phyloP scores from a whole-genome alignment of 306 rosid genomes.

The Mimosa bimucronata region DNA sequence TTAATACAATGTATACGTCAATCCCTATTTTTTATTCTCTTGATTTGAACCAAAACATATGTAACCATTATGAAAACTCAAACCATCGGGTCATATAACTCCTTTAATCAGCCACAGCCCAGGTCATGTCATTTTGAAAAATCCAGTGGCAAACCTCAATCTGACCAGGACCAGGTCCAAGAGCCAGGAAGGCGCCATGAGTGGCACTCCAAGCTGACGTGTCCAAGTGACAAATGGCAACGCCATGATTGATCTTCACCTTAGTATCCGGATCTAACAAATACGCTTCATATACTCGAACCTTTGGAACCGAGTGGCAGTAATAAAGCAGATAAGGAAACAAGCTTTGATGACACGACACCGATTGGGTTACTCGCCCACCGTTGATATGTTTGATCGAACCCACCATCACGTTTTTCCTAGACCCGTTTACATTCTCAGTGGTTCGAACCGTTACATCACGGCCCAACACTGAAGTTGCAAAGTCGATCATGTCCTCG shows the following conservation, averaged over 20 bases:
- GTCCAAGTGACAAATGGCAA: constrained; percentile 87
- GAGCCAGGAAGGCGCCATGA: constrained; percentile 77
- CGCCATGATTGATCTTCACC: constrained; percentile 69
- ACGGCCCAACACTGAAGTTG: constrained; percentile 63
- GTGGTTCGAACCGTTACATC: constrained; percentile 63
- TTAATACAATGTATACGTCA: no score
- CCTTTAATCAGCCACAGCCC: constrained; percentile 46
- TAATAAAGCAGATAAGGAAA: constrained; percentile 80
- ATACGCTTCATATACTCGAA: constrained; percentile 85
- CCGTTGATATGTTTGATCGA: constrained; percentile 61
- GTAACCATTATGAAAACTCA: neutral
- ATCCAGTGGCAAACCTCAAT: constrained; percentile 95
- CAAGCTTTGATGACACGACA: constrained; percentile 83
- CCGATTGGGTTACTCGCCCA: constrained; percentile 69
- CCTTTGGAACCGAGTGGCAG: constrained; percentile 90
- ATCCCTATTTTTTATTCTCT: neutral
- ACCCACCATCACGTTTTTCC: constrained; percentile 56
- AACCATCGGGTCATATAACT: neutral
- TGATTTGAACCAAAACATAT: neutral
- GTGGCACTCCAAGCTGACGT: constrained; percentile 81
- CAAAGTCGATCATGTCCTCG: constrained; percentile 87
- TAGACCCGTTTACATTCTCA: constrained; percentile 57
- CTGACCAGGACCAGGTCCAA: constrained; percentile 71
- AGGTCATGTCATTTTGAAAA: constrained; percentile 83
- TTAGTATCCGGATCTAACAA: constrained; percentile 60